Percentiles rank a stretch among this genome's conserved stretches.
phyloP scores from a whole-genome alignment of 164 flowering plant genomes.

The Piper betle region DNA sequence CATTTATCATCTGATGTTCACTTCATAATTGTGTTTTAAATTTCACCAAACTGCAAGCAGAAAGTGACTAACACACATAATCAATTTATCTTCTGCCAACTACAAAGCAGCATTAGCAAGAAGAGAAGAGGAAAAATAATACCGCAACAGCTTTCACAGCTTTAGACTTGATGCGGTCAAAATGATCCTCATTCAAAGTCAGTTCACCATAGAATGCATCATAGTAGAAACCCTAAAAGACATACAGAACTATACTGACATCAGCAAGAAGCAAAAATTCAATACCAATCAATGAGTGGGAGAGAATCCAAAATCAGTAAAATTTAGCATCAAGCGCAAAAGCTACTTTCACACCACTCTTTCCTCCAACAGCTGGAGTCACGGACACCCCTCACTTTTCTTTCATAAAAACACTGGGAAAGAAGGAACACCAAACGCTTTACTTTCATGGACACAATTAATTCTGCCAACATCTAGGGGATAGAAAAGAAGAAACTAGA shows the following conservation, averaged over 20 bases:
- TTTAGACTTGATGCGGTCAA: conserved; percentile 47
- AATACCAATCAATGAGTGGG: too few species aligned
- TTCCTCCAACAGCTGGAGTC: too few species aligned
- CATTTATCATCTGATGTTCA: neutral
- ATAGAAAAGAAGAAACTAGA: too few species aligned
- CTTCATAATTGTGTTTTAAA: neutral
- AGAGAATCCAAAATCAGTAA: neutral
- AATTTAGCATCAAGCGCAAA: too few species aligned
- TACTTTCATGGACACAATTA: too few species aligned
- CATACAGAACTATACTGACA: conserved; percentile 1
- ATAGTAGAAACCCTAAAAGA: conserved; percentile 82
- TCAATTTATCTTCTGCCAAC: neutral
- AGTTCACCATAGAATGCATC: conserved; percentile 90
- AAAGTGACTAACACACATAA: neutral
- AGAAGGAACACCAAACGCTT: too few species aligned
- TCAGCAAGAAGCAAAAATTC: neutral
- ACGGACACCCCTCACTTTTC: too few species aligned
- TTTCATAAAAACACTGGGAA: too few species aligned
- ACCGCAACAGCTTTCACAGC: conserved; percentile 78
- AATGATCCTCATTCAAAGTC: conserved; percentile 84
- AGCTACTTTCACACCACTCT: too few species aligned
- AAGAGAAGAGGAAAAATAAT: conserved; percentile 3
- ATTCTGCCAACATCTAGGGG: too few species aligned
- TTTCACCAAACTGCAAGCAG: neutral
- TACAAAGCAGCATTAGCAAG: neutral